These are phyloP conservation scores for Fusarium torulosum DNA, from an alignment of 2,329 filamentous ascomycete species.

Conservation along the genomic window DNA sequence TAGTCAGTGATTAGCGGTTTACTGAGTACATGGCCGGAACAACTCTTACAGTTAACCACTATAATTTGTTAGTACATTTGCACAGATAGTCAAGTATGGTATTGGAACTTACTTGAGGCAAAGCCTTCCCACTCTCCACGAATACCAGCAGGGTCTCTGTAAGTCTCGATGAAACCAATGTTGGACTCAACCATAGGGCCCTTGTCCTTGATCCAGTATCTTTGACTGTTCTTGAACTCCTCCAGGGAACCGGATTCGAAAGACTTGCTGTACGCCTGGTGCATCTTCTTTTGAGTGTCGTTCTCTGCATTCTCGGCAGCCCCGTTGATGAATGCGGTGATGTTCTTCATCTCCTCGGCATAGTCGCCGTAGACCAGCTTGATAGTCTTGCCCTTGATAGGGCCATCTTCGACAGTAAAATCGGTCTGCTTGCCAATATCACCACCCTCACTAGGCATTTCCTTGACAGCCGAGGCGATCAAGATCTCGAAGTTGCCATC, in stretches of 20 bases:
- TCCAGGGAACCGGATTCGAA: constrained; percentile 81
- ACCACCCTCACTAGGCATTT: constrained; percentile 71
- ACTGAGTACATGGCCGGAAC: background rate
- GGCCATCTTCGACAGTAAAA: constrained; percentile 70
- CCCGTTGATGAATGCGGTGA: constrained; percentile 74
- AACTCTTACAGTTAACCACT: constrained; percentile 74
- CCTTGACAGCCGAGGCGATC: constrained; percentile 76
- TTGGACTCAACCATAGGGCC: constrained; percentile 84
- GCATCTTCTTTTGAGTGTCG: constrained; percentile 79
- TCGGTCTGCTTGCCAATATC: constrained; percentile 76
- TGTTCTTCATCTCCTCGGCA: constrained; percentile 75
- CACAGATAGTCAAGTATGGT: background rate
- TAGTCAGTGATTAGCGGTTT: constrained; percentile 34
- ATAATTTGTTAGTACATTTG: constrained; percentile 36
- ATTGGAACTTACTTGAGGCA: constrained; percentile 65
- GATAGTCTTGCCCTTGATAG: constrained; percentile 74
- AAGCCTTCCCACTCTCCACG: constrained; percentile 90
- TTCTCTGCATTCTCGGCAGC: constrained; percentile 79
- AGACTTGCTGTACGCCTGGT: constrained; percentile 78
- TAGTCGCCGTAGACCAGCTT: constrained; percentile 82
- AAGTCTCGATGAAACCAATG: constrained; percentile 88
- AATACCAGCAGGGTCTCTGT: constrained; percentile 84
- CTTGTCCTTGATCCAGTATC: constrained; percentile 86
- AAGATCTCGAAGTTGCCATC: constrained; percentile 77
- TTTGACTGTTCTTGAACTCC: constrained; percentile 83